These are phyloP conservation scores for Cardamine occulta DNA, from an alignment of 345 rosid genomes.

Conservation along the genomic window DNA sequence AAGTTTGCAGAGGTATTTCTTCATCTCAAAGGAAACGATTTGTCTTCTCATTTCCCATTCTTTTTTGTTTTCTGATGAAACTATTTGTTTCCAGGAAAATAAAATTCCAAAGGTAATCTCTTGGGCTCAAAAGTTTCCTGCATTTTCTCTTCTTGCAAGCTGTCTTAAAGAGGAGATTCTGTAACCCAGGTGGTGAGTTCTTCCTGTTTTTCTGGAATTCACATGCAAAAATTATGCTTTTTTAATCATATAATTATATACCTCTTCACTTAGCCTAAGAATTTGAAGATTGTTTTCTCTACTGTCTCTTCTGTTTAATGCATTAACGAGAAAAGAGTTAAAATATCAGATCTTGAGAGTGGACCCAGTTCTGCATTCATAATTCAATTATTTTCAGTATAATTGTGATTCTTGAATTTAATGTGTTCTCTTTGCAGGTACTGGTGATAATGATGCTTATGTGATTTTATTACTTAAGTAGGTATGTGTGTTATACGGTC, in stretches of 20 bases:
- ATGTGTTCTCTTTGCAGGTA: constrained; percentile 39
- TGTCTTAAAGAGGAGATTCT: constrained; percentile 32
- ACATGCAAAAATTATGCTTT: constrained; percentile 36
- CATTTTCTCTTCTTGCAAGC: constrained; percentile 30
- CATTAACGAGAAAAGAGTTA: constrained; percentile 6
- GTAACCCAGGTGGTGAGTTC: constrained; percentile 26
- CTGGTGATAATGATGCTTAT: constrained; percentile 8
- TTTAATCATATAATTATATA: not conserved
- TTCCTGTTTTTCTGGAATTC: constrained; percentile 25
- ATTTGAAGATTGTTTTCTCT: not conserved
- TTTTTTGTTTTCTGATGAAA: constrained; percentile 2
- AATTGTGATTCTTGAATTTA: constrained; percentile 31
- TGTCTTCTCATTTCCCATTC: constrained; percentile 25
- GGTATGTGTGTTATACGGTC: constrained; percentile 1
- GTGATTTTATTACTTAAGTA: constrained; percentile 24
- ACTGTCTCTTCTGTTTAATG: constrained; percentile 6
- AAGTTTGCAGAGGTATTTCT: constrained; percentile 44
- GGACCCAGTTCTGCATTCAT: constrained; percentile 29
- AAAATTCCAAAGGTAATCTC: not conserved
- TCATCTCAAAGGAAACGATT: constrained; percentile 44
- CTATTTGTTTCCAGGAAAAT: constrained; percentile 4
- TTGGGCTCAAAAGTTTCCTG: constrained; percentile 2
- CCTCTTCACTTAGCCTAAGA: constrained; percentile 6
- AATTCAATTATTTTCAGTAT: not conserved
- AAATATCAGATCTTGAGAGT: constrained; percentile 19